phyloP scores from a whole-genome alignment of 768 basidiomycete genomes.

The Daedaleopsis sinensis region DNA sequence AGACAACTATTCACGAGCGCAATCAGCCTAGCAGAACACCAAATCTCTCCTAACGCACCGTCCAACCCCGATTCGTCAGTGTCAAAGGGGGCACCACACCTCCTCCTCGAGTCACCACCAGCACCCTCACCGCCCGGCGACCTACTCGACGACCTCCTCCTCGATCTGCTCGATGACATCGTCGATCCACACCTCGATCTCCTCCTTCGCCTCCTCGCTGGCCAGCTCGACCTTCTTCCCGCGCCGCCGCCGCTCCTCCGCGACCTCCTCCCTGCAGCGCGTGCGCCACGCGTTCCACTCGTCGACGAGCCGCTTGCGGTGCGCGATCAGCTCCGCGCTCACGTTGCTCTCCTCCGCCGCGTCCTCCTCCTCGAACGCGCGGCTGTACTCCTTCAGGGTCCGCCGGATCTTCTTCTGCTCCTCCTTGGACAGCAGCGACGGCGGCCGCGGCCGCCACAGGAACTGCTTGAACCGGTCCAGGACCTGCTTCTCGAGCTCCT shows the following conservation, averaged over 20 bases:
- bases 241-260: conserved; percentile 50
- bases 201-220: conserved; percentile 67
- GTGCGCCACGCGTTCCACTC: conserved; percentile 99
- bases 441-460: conserved; percentile 96
- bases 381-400: conserved; percentile 90
- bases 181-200: conserved; percentile 93
- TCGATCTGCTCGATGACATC: conserved; percentile 92
- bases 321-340: conserved; percentile 90
- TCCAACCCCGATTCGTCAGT: not conserved
- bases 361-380: conserved; percentile 95
- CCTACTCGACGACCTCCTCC: conserved; percentile 67
- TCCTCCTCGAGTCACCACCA: too few relatives aligned
- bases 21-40: not conserved
- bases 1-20: conserved; percentile 14
- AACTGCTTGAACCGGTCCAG: conserved; percentile 98
- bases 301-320: conserved; percentile 88
- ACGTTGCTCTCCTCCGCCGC: conserved; percentile 94
- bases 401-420: conserved; percentile 84
- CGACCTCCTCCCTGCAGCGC: conserved; percentile 66
- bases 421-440: conserved; percentile 83
- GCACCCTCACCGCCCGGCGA: too few relatives aligned
- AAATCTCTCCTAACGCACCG: not conserved
- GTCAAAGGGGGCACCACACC: too few relatives aligned
- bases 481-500: conserved; percentile 86
- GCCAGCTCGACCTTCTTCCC: conserved; percentile 40